Conservation (phyloP, 106 monocot species). For the Platanthera zijinensis region DNA sequence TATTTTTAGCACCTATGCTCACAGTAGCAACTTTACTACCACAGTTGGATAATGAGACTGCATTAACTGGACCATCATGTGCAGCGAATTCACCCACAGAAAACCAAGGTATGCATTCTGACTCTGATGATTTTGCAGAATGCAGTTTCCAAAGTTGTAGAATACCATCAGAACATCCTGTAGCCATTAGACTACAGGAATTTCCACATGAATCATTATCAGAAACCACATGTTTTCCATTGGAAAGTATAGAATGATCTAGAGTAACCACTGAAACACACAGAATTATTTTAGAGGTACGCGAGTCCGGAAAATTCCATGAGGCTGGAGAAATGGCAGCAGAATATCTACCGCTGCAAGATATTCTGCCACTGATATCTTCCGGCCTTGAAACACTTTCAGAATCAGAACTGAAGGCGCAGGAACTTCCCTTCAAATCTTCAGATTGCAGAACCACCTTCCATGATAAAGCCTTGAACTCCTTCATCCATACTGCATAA, state of each 20-base stretch:
- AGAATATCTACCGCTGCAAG: slow-evolving; percentile 28
- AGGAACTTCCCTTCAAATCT: slow-evolving; percentile 23
- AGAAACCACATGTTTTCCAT: slow-evolving; percentile 12
- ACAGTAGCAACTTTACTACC: slow-evolving; percentile 65
- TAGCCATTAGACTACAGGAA: slow-evolving; percentile 47
- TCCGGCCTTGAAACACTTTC: slow-evolving; percentile 7
- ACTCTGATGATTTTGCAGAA: slow-evolving; percentile 19
- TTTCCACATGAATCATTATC: slow-evolving; percentile 4
- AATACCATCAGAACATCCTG: slow-evolving; percentile 71
- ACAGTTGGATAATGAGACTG: slow-evolving; percentile 59
- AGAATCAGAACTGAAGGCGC: slow-evolving; percentile 19
- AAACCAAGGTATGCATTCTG: slow-evolving; percentile 42
- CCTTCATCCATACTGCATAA: slow-evolving; percentile 50
- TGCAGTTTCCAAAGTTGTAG: slow-evolving; percentile 80
- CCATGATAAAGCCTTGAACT: slow-evolving; percentile 67
- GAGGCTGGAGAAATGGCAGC: slow-evolving; percentile 21
- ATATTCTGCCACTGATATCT: slow-evolving; percentile 11
- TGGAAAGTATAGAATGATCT: slow-evolving; percentile 18
- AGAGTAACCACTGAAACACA: slow-evolving; percentile 42
- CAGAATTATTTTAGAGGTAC: slow-evolving; percentile 24
- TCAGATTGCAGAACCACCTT: slow-evolving; percentile 50
- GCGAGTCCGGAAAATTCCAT: slow-evolving; percentile 35
- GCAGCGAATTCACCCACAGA: slow-evolving; percentile 67
- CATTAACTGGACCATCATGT: slow-evolving; percentile 52
- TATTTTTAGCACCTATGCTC: slow-evolving; percentile 21